These are phyloP conservation scores for Alternaria arborescens DNA, from an alignment of 2,329 filamentous ascomycete species.

Conservation along the genomic window DNA sequence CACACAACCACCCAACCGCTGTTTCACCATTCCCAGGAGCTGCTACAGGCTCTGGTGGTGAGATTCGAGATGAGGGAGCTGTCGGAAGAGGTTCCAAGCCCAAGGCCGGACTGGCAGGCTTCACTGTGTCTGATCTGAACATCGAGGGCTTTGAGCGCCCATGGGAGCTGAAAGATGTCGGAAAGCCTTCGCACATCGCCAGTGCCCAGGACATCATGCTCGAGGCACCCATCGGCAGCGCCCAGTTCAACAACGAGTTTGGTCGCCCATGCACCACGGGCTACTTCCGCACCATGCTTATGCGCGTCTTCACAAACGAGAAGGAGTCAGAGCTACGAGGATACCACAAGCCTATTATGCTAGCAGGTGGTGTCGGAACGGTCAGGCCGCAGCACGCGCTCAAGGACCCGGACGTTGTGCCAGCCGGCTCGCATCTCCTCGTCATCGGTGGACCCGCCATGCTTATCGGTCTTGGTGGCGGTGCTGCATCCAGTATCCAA, in stretches of 20 bases:
- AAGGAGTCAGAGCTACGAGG: conserved; percentile 78
- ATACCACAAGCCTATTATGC: conserved; percentile 99
- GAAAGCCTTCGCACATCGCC: conserved; percentile 89
- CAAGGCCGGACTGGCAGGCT: conserved; percentile 90
- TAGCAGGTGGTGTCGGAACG: conserved; percentile 93
- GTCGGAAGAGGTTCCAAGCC: conserved; percentile 92
- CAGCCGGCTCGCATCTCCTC: conserved; percentile 86
- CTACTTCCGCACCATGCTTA: conserved; percentile 89
- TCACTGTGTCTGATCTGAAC: conserved; percentile 92
- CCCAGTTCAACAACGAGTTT: conserved; percentile 97
- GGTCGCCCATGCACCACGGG: conserved; percentile 87
- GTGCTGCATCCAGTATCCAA: conserved; percentile 89
- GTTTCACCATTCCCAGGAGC: conserved; percentile 94
- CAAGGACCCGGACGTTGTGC: conserved; percentile 81
- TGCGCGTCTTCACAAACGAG: conserved; percentile 68
- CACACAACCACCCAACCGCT: conserved; percentile 96
- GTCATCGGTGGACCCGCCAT: conserved; percentile 96
- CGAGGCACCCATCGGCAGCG: conserved; percentile 93
- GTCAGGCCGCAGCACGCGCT: conserved; percentile 90
- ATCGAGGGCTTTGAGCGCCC: conserved; percentile 84
- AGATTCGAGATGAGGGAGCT: conserved; percentile 94
- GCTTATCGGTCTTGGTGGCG: conserved; percentile 95
- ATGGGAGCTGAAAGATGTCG: conserved; percentile 86
- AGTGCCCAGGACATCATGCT: conserved; percentile 97
- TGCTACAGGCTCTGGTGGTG: conserved; percentile 92